Evolutionary conservation across 208 protist genomes (phyloP).

Genomic region (Crithidia brevicula): DNA sequence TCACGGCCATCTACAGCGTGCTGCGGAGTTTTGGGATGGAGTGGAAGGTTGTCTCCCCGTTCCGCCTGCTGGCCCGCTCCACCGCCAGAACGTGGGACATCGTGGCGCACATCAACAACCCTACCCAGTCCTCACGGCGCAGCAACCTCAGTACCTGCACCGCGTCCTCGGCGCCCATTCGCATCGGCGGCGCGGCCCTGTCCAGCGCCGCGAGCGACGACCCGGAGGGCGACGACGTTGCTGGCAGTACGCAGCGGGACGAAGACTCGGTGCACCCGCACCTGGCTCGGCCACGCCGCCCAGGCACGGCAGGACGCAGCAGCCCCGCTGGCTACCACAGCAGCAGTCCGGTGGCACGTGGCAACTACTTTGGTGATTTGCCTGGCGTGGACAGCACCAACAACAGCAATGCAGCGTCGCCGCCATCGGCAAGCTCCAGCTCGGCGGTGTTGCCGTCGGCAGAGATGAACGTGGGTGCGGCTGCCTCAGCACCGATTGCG

Average conservation of each 20-base stretch:
- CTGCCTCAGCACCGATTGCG: constrained; percentile 7
- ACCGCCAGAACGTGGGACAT: constrained; percentile 61
- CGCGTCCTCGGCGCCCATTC: constrained; percentile 36
- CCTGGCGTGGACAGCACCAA: constrained; percentile 10
- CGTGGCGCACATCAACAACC: constrained; percentile 23
- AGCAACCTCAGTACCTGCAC: neutral
- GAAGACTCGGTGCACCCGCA: constrained; percentile 23
- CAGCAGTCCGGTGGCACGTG: constrained; percentile 20
- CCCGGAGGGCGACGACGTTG: constrained; percentile 23
- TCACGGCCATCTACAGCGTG: constrained; percentile 66
- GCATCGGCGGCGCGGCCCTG: constrained; percentile 18
- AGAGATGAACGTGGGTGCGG: neutral
- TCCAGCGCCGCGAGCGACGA: constrained; percentile 22
- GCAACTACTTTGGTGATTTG: constrained; percentile 31
- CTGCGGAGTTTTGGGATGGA: constrained; percentile 72
- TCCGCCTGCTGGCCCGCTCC: constrained; percentile 66
- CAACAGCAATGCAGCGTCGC: neutral
- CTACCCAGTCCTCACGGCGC: neutral
- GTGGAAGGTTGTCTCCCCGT: constrained; percentile 86
- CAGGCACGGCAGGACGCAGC: constrained; percentile 16
- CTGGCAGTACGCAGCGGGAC: constrained; percentile 25
- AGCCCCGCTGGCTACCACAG: constrained; percentile 4
- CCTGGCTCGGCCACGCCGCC: constrained; percentile 6
- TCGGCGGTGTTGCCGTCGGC: neutral
- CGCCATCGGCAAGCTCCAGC: neutral